Evolutionary conservation across 2,329 filamentous ascomycete species (phyloP).

Genomic region (Pseudogymnoascus sp.): DNA sequence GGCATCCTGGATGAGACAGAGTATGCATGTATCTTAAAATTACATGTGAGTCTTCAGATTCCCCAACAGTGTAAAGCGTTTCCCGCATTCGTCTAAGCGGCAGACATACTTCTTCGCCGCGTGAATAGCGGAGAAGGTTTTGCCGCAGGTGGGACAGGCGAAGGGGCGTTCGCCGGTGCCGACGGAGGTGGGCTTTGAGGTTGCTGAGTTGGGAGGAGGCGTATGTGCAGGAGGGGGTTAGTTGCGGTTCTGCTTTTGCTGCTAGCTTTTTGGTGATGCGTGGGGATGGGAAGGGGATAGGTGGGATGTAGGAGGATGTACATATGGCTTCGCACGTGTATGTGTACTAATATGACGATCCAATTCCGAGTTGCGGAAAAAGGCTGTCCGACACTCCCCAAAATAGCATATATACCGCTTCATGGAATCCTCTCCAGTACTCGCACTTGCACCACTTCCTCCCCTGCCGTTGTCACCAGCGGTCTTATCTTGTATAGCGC

Average conservation of each 20-base stretch:
- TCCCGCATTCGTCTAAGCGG: constrained; percentile 74
- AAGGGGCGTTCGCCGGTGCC: constrained; percentile 85
- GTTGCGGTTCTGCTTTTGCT: too few species aligned
- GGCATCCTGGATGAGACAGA: too few species aligned
- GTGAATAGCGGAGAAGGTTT: constrained; percentile 68
- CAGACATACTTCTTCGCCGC: constrained; percentile 74
- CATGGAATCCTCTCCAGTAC: too few species aligned
- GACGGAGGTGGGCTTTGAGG: constrained; percentile 80
- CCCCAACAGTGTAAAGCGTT: constrained; percentile 81
- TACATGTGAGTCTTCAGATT: constrained; percentile 86
- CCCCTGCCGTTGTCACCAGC: not conserved
- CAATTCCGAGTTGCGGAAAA: constrained; percentile 86
- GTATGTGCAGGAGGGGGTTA: constrained; percentile 54
- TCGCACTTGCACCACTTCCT: too few species aligned
- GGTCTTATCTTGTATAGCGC: constrained; percentile 60
- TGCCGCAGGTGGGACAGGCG: constrained; percentile 70
- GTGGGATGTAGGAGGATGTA: constrained; percentile 40
- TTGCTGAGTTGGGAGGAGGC: constrained; percentile 87
- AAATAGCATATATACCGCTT: constrained; percentile 60
- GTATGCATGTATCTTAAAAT: too few species aligned
- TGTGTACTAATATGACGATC: constrained; percentile 85
- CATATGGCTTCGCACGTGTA: constrained; percentile 84
- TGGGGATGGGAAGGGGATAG: not conserved
- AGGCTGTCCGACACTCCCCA: constrained; percentile 70
- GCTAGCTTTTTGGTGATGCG: not conserved